phyloP scores from a whole-genome alignment of 73 alveolate genomes.

The Tetrahymena malaccensis region DNA sequence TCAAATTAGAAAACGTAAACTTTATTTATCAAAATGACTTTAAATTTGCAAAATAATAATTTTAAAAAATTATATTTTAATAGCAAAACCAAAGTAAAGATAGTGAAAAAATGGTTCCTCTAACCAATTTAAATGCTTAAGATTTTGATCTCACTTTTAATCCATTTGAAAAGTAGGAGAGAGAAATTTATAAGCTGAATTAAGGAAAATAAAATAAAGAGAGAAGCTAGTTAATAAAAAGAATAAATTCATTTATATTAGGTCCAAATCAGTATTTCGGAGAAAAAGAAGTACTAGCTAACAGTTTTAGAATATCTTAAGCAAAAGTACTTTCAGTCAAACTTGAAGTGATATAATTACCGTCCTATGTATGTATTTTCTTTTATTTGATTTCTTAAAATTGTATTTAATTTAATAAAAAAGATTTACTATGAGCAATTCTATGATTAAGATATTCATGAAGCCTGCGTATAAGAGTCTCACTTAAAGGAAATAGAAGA shows the following conservation, averaged over 20 bases:
- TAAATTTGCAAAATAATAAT: no score
- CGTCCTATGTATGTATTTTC: neutral
- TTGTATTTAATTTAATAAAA: neutral
- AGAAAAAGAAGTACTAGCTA: neutral
- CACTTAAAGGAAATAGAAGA: neutral
- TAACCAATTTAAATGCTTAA: neutral
- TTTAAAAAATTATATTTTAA: no score
- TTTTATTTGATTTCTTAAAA: neutral
- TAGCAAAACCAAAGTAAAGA: neutral
- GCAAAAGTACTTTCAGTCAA: neutral
- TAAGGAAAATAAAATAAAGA: neutral
- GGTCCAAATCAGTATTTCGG: neutral
- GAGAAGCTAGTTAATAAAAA: neutral
- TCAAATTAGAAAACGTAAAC: neutral
- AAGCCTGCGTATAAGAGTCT: neutral
- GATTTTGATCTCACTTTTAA: neutral
- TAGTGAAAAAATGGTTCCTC: neutral
- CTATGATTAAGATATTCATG: neutral
- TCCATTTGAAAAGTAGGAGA: neutral
- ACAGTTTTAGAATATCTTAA: neutral
- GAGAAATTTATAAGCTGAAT: neutral
- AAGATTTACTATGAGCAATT: neutral
- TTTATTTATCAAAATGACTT: neutral
- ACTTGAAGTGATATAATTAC: neutral
- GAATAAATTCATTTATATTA: neutral